Conservation (phyloP, 306 rosid genomes). For the Geum urbanum region DNA sequence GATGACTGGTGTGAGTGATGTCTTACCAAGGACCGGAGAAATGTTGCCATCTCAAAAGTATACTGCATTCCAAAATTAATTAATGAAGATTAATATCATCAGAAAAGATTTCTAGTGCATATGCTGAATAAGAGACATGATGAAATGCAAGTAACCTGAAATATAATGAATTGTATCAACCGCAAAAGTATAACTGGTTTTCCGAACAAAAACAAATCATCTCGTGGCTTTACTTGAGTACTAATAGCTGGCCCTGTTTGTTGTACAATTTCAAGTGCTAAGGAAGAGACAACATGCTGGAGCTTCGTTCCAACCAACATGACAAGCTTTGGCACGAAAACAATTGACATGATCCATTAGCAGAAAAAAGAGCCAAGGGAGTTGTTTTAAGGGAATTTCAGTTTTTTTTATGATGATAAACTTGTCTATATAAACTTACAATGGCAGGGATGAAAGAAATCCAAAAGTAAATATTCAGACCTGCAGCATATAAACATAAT, state of each 20-base stretch:
- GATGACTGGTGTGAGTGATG: not conserved
- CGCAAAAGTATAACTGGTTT: slow-evolving; percentile 70
- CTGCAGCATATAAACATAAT: slow-evolving; percentile 41
- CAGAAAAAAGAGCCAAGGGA: not conserved
- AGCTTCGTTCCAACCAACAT: slow-evolving; percentile 95
- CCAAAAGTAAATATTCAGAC: slow-evolving; percentile 91
- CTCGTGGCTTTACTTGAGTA: slow-evolving; percentile 82
- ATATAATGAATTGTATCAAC: slow-evolving; percentile 88
- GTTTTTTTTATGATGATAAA: slow-evolving; percentile 7
- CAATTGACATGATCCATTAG: slow-evolving; percentile 16
- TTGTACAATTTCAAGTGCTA: slow-evolving; percentile 73
- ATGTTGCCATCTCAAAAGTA: slow-evolving; percentile 95
- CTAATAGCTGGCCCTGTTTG: slow-evolving; percentile 56
- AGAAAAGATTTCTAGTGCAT: not conserved
- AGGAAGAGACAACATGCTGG: slow-evolving; percentile 88
- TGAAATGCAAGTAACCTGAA: slow-evolving; percentile 55
- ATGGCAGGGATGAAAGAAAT: slow-evolving; percentile 91
- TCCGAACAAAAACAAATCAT: slow-evolving; percentile 82
- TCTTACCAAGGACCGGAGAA: slow-evolving; percentile 91
- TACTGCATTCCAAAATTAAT: slow-evolving; percentile 50
- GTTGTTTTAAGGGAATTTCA: not conserved
- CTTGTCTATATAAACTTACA: slow-evolving; percentile 42
- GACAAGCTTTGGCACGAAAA: slow-evolving; percentile 61
- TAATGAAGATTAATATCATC: slow-evolving; percentile 22
- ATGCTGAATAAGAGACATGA: not conserved